These are phyloP conservation scores for Rosa lucieae DNA, from an alignment of 306 rosid genomes.

Conservation along the genomic window DNA sequence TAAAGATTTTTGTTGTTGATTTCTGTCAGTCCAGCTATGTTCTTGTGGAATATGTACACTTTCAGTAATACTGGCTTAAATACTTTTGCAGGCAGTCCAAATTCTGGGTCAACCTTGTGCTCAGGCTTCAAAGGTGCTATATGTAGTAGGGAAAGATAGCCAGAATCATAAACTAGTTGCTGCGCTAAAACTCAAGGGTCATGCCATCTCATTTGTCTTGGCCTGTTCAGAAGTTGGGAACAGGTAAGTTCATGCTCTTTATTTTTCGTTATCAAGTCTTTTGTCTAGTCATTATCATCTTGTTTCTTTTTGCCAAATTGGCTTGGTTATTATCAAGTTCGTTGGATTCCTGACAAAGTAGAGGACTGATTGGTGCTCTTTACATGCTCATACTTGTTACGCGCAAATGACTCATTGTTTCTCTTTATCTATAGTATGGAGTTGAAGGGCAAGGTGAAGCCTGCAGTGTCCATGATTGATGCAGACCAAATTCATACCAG, in stretches of 20 bases:
- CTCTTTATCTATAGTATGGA: slow-evolving; percentile 38
- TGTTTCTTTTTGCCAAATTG: no score
- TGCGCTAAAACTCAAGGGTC: slow-evolving; percentile 48
- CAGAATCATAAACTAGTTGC: slow-evolving; percentile 39
- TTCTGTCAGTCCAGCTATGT: not conserved
- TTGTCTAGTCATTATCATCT: no score
- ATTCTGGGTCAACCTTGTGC: slow-evolving; percentile 30
- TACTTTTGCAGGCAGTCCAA: slow-evolving; percentile 48
- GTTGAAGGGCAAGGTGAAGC: slow-evolving; percentile 21
- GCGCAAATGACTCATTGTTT: not conserved
- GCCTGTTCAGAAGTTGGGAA: slow-evolving; percentile 29
- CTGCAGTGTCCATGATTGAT: slow-evolving; percentile 37
- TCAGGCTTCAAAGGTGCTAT: slow-evolving; percentile 42
- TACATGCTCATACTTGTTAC: not conserved
- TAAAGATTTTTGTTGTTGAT: not conserved
- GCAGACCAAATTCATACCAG: slow-evolving; percentile 37
- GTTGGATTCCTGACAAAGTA: not conserved
- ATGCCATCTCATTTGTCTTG: slow-evolving; percentile 32
- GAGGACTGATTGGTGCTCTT: not conserved
- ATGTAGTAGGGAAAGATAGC: slow-evolving; percentile 44
- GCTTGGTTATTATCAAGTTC: not conserved
- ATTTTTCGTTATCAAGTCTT: not conserved
- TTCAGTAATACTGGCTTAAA: slow-evolving; percentile 15
- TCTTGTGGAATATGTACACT: not conserved
- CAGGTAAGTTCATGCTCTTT: slow-evolving; percentile 39